Base-by-base conservation (phyloP, 768 basidiomycete genomes). In the Lactifluus piperatus region DNA sequence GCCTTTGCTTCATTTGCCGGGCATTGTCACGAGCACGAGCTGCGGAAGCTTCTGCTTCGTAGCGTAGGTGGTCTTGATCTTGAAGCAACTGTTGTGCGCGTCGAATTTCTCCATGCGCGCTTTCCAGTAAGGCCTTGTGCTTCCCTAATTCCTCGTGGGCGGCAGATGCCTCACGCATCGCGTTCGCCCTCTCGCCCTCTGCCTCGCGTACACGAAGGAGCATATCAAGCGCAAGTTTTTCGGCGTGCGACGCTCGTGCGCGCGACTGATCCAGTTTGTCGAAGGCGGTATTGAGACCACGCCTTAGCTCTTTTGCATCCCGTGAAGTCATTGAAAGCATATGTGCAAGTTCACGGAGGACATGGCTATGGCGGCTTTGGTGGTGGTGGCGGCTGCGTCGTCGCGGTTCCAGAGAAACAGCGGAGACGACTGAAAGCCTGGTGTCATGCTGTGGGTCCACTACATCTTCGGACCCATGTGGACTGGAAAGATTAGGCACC, bases 181-280 rank as follows among this genome's bases (percentile, higher is more conserved):
- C 67, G 13, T 67, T 66, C 7, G 71, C 61, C 41, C 76, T 72
- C 34, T 70, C 73, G 13, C 76, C 75, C 27, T 73, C 76, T 10
- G 72, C 73, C 41, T 70, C 67, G 48, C 73, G 74, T 56, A 79
- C 68, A 26, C 74, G 71, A 53, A 71, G 68, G 24, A 76, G 76
- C 60, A 78, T 72, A 47, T 78, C 78, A 45, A 77, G 68, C n/a
- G 77, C 77, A 39, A 77, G 74, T 41, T 70, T 70, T 60, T 79
- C 77, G n/a, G 78, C 75, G 26, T 73, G 70, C 29, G 71, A 71
- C 24, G 76, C 77, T 54, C 77, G 77, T 29, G 65, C 64, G 2
- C 77, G 72, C 60, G 78, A 78, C 13, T 64, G 58, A 53, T 78
- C 75, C 44, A 79, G 68, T 44, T 66, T 65, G 9, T 72, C 69